Evolutionary conservation across 495 filamentous ascomycete species (phyloP), one percentile per base, ranked within the genome.

Genomic region (Aspergillus taichungensis): DNA sequence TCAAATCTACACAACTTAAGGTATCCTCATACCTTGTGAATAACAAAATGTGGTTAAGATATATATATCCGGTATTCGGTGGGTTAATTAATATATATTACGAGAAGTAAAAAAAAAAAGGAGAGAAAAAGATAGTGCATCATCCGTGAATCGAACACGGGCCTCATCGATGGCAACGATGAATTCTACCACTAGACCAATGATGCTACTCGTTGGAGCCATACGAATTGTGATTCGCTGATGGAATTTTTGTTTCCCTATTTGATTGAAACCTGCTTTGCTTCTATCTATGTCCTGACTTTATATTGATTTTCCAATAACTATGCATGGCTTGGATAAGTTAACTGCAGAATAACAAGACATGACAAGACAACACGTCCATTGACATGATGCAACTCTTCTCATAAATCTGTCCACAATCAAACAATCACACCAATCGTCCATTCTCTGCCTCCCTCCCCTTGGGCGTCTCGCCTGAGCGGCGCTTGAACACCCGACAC

Each of bases 181-280:
- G 69, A 72, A 73, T 73, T 73, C 66, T 73, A 73, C 69, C 69
- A 72, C 69, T 72, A 72, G 67, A 72, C 69, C 69, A 72, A 64
- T 67, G 64, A 69, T 69, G 68, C 68, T 62, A 7, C 13, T 49
- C 12, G 7, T 37, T 14, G 1, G 12, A 37, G 18, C 34, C 6
- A 9, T 10, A 13, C 30, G 40, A 9, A 33, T 14, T 43, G 29
- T 34, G 40, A 43, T 43, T 43, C 40, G 40, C 40, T 43, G 40
- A 3, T 32, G 13, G n/a, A 4, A 8, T 29, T 32, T 13, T 0
- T n/a, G 8, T 0, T 34, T 24, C 8, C 8, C 6, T 6, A 34
- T 33, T 34, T 43, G 40, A 18, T 32, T 5, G 11, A 43, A 31
- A 13, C 32, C 37, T 13, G 11, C 6, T 6, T 13, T 24, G 24